Evolutionary conservation across 2,329 filamentous ascomycete species (phyloP).

Genomic region (Chlorencoelia australis): DNA sequence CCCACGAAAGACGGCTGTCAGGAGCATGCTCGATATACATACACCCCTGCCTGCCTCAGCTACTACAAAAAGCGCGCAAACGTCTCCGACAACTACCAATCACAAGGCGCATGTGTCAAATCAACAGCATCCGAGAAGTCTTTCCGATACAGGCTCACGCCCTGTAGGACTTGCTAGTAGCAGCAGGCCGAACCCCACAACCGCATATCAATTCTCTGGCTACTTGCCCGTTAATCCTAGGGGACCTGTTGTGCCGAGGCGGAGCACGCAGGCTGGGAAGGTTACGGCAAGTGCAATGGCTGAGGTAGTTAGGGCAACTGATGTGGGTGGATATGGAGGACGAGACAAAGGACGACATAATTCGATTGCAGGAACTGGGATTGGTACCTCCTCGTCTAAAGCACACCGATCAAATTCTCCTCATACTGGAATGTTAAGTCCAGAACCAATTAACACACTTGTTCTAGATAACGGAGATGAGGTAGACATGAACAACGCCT

Average conservation of each 20-base stretch:
- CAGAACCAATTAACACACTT: slow-evolving; percentile 28
- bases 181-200: slow-evolving; percentile 33
- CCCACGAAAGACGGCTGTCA: slow-evolving; percentile 36
- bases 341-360: slow-evolving; percentile 20
- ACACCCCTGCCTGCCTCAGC: slow-evolving; percentile 22
- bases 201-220: slow-evolving; percentile 51
- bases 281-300: slow-evolving; percentile 35
- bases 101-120: slow-evolving; percentile 26
- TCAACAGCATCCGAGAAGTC: slow-evolving; percentile 32
- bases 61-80: slow-evolving; percentile 35
- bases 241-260: slow-evolving; percentile 35
- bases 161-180: slow-evolving; percentile 37
- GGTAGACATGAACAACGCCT: slow-evolving; percentile 60
- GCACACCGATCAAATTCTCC: slow-evolving; percentile 27
- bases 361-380: slow-evolving; percentile 16
- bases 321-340: slow-evolving; percentile 35
- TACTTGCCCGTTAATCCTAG: slow-evolving; percentile 42
- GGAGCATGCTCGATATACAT: slow-evolving; percentile 55
- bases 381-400: slow-evolving; percentile 19
- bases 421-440: slow-evolving; percentile 1
- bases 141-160: slow-evolving; percentile 43
- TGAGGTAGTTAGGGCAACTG: slow-evolving; percentile 41
- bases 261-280: slow-evolving; percentile 38
- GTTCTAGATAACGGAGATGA: slow-evolving; percentile 50
- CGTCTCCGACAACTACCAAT: slow-evolving; percentile 35